Base-by-base conservation (phyloP, 331 rosid species). In the Pyracantha coccinea region DNA sequence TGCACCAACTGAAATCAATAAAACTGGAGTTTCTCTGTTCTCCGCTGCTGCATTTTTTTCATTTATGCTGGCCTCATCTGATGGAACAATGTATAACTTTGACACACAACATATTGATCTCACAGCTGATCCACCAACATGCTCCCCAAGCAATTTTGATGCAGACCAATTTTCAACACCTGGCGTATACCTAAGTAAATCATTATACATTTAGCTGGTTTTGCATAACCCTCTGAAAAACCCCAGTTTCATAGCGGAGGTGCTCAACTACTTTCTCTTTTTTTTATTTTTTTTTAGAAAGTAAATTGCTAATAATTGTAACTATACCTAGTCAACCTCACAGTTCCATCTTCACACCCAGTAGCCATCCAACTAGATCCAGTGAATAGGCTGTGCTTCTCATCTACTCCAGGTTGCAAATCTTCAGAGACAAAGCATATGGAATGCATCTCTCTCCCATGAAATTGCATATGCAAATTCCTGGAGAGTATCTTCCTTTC, bases 111-210 rank as follows among this genome's bases (percentile, higher is more conserved):
- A 92, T 81, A 94, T 77, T 58, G 97, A 92, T 79, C 97, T 86
- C 75, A 94, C 99, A 27, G 99, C 97, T 47, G 99, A 94, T 78
- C 99, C 97, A 32, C 97, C 97, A 83, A 94, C 97, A 87, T 94
- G 97, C 83, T 92, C 97, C 75, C 97, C 97, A 62, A 94, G 96
- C 86, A 94, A 86, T 84, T 92, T 90, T 64, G 97, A 94, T 53
- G 66, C 86, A 59, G 90, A 86, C 99, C 99, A 92, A 77, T 84
- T 86, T 77, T 79, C 85, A 78, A 33, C 55, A 73, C 83, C 93
- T 50, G 96, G 85, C 41, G 89, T 82, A 77, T 88, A 94, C 96
- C 99, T 94, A 75, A 73, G 65, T 55, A 71, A 82, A 69, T 25
- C 76, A 86, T 71, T 61, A 61, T 9, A 75, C 4, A 44, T 69